These are phyloP conservation scores for Alternaria metachromatica DNA, from an alignment of 2,329 filamentous ascomycete species.

Conservation along the genomic window DNA sequence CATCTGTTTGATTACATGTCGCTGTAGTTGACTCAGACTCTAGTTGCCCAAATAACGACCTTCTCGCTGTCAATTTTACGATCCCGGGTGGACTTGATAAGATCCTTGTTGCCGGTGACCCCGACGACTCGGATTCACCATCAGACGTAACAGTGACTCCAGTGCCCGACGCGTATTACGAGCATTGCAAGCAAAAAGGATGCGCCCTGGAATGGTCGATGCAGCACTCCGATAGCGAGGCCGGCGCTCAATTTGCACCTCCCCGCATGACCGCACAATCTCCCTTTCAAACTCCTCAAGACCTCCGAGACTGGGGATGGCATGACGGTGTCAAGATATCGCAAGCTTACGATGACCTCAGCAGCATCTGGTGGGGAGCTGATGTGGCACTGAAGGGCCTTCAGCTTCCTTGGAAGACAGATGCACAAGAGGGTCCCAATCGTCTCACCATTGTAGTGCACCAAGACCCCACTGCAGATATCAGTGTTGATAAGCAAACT, in stretches of 20 bases:
- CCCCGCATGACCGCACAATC: slow-evolving; percentile 10
- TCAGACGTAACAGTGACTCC: neutral
- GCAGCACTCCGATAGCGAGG: slow-evolving; percentile 13
- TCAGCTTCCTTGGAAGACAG: slow-evolving; percentile 14
- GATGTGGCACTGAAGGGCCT: slow-evolving; percentile 20
- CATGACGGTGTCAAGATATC: neutral
- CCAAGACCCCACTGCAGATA: neutral
- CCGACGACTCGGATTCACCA: neutral
- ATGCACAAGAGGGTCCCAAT: slow-evolving; percentile 19
- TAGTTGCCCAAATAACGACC: neutral
- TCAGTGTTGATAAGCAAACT: slow-evolving; percentile 14
- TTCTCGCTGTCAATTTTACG: neutral
- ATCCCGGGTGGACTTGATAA: neutral
- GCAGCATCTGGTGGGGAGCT: slow-evolving; percentile 14
- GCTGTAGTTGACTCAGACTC: neutral
- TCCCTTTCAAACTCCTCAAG: slow-evolving; percentile 4
- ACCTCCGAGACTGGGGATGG: slow-evolving; percentile 5
- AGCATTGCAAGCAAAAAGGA: slow-evolving; percentile 15
- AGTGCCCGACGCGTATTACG: slow-evolving; percentile 16
- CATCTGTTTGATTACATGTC: neutral
- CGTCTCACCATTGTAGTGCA: slow-evolving; percentile 17
- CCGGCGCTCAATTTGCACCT: slow-evolving; percentile 13
- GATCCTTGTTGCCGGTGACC: neutral
- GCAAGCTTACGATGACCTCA: neutral
- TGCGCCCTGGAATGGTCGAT: slow-evolving; percentile 20